phyloP scores from a whole-genome alignment of 2,329 filamentous ascomycete genomes.

The Colletotrichum sp. region DNA sequence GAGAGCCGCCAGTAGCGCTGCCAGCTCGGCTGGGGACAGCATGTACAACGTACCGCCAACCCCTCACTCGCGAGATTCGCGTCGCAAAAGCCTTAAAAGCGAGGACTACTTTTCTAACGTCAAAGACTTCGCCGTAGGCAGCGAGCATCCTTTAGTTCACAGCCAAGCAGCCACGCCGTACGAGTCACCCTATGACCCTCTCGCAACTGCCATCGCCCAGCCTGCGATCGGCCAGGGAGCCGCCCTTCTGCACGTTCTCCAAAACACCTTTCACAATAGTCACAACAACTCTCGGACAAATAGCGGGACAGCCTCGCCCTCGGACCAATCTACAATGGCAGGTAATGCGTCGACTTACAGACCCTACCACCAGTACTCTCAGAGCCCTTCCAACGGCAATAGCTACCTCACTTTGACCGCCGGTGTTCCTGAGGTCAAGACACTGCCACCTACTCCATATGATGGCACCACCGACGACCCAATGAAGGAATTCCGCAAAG shows the following conservation, averaged over 20 bases:
- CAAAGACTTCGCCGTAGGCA: conserved; percentile 40
- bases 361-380: conserved; percentile 45
- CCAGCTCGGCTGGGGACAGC: conserved; percentile 67
- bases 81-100: conserved; percentile 58
- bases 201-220: conserved; percentile 36
- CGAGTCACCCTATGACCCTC: conserved; percentile 44
- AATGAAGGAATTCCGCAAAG: conserved; percentile 49
- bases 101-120: conserved; percentile 58
- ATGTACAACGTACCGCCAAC: conserved; percentile 52
- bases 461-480: conserved; percentile 39
- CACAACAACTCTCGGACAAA: neutral
- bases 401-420: conserved; percentile 48
- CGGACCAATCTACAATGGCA: conserved; percentile 13
- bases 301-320: conserved; percentile 12
- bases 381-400: conserved; percentile 48
- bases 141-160: conserved; percentile 73
- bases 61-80: conserved; percentile 55
- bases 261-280: neutral
- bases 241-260: neutral
- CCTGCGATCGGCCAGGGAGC: neutral
- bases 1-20: conserved; percentile 65
- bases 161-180: conserved; percentile 76
- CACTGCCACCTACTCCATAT: conserved; percentile 39
- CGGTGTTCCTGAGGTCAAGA: conserved; percentile 21
- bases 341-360: conserved; percentile 21